Evolutionary conservation across 2,329 filamentous ascomycete species (phyloP), one percentile per base, ranked within the genome.

Genomic region (Chaetomiaceae sp.): DNA sequence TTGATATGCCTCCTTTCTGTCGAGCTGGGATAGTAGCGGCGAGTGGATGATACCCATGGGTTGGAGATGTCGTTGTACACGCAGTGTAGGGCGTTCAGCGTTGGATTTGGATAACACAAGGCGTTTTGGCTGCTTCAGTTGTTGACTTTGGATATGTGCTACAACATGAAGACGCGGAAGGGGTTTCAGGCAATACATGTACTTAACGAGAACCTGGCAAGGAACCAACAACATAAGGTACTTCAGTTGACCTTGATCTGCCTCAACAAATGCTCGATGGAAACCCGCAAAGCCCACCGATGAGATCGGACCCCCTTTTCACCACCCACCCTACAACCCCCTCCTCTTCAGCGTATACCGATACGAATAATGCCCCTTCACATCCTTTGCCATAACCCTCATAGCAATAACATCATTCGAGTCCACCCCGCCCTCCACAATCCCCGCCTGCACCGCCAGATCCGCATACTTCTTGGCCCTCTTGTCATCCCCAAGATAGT

Each of bases 361-460:
- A 31, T 61, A 65, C 31, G 59, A 63, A 37, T 64, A 66, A 42
- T 73, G 71, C 27, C 58, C 62, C 49, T 62, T 64, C 8, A 69
- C 61, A 54, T 69, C 64, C 23, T 57, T 59, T 23, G 67, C 57
- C 45, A 74, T 53, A 15, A 68, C 64, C 19, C 67, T 55, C 68
- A 70, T 72, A 7, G 72, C 61, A 34, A 59, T 34, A 42, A 71
- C 61, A 56, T 71, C 70, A 17, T 63, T 63, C 7, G 65, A 61
- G 51, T 67, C 67, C 7, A 47, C 39, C 4, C 72, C 72, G 56
- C 70, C 67, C 53, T 74, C 73, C 56, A 72, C 62, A 42, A 68
- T 59, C 4, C 69, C 64, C 12, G 67, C 65, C 54, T 71, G 66
- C 25, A 64, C 60, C 3, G 72, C 71, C 49, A 66, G 54, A 27